These are phyloP conservation scores for Vaccinium vitisidaea DNA, from an alignment of 148 eudicot species.

Conservation along the genomic window DNA sequence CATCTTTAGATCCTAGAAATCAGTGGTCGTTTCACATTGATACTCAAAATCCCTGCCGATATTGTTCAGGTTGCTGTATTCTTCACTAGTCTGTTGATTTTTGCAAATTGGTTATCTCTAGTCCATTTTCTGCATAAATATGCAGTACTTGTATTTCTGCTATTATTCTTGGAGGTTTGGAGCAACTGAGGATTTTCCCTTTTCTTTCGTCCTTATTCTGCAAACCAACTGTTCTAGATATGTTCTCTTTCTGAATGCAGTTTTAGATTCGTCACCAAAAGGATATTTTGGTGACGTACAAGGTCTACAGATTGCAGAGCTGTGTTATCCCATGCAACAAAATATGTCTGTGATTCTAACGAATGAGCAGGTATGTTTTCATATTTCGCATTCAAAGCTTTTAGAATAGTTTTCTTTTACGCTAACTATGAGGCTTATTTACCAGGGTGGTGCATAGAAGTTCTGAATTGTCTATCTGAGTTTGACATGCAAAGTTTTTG, in stretches of 20 bases:
- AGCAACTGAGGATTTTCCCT: not conserved
- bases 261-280: conserved; percentile 50
- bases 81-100: not conserved
- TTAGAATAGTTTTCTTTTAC: not conserved
- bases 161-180: not conserved
- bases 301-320: conserved; percentile 52
- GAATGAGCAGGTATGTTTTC: conserved; percentile 66
- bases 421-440: conserved; percentile 8
- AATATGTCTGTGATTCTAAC: conserved; percentile 48
- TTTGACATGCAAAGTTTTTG: conserved; percentile 29
- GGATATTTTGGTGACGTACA: conserved; percentile 48
- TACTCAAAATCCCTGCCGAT: not conserved
- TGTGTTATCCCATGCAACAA: conserved; percentile 80
- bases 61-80: not conserved
- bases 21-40: not conserved
- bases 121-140: not conserved
- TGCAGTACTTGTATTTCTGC: not conserved
- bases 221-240: not conserved
- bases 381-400: not conserved
- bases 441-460: not conserved
- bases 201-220: not conserved
- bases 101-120: not conserved
- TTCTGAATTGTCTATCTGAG: conserved; percentile 8
- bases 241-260: conserved; percentile 38
- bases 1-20: not conserved